Percentiles rank a stretch among this genome's conserved stretches.
Evolutionary conservation across 805 yeast genomes (phyloP).

Genomic region (Lachancea dasiensis): DNA sequence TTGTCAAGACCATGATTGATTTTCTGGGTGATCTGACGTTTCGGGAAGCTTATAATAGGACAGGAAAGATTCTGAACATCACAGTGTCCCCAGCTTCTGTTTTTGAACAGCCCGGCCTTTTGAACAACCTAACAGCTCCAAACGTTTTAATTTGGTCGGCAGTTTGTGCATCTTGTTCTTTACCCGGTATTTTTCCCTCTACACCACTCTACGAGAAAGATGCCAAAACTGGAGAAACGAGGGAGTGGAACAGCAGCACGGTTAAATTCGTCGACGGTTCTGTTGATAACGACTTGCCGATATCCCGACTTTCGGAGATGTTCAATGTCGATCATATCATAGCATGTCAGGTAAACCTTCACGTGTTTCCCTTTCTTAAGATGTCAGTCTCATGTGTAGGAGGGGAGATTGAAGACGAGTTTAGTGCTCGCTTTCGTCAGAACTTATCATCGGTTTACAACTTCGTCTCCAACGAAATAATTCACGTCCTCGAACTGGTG

Average conservation of each 20-base stretch:
- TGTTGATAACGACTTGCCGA: conserved; percentile 90
- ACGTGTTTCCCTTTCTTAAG: conserved; percentile 81
- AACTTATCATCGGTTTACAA: conserved; percentile 50
- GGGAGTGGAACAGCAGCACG: conserved; percentile 69
- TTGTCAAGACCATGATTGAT: conserved; percentile 66
- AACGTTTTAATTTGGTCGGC: conserved; percentile 82
- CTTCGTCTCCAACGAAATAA: conserved; percentile 59
- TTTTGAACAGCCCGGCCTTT: conserved; percentile 83
- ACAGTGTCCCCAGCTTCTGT: conserved; percentile 89
- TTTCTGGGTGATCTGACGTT: conserved; percentile 88
- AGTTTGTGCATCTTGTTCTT: conserved; percentile 88
- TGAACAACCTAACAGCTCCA: conserved; percentile 76
- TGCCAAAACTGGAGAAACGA: conserved; percentile 60
- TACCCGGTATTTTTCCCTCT: conserved; percentile 88
- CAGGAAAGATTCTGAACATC: conserved; percentile 87
- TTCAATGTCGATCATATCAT: conserved; percentile 95
- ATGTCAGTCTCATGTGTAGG: conserved; percentile 62
- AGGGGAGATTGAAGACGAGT: conserved; percentile 58
- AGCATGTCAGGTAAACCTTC: conserved; percentile 97
- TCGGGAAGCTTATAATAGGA: conserved; percentile 88
- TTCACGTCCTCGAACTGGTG: conserved; percentile 68
- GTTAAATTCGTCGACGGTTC: conserved; percentile 92
- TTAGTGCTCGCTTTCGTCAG: conserved; percentile 49
- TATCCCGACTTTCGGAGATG: conserved; percentile 87
- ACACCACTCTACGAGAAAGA: conserved; percentile 80